Evolutionary conservation across 345 rosid genomes (phyloP).

Genomic region (Cardamine chenopodiifolia): DNA sequence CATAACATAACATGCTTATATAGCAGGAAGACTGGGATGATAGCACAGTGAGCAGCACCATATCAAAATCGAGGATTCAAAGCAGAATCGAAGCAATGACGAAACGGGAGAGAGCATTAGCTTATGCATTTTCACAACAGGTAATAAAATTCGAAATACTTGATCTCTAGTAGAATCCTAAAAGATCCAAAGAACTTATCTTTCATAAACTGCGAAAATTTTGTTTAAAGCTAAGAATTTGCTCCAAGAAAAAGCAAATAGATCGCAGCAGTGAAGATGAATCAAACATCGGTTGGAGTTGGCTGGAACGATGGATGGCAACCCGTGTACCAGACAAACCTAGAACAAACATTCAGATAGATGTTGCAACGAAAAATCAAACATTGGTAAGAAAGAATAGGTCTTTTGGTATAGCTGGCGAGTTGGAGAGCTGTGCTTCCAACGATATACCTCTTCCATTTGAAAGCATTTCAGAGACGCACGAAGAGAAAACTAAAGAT

Average conservation of each 20-base stretch:
- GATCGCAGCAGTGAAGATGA: slow-evolving; percentile 48
- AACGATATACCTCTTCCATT: slow-evolving; percentile 66
- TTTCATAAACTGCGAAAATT: background rate
- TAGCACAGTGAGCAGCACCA: slow-evolving; percentile 79
- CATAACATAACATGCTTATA: slow-evolving; percentile 10
- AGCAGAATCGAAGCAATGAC: slow-evolving; percentile 72
- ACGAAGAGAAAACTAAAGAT: slow-evolving; percentile 34
- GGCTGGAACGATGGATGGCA: slow-evolving; percentile 96
- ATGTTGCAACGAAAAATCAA: slow-evolving; percentile 34
- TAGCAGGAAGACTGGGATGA: slow-evolving; percentile 92
- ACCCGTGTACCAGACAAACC: slow-evolving; percentile 65
- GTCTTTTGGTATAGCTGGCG: slow-evolving; percentile 52
- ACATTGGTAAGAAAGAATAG: slow-evolving; percentile 37
- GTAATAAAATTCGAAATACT: slow-evolving; percentile 36
- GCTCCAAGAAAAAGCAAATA: slow-evolving; percentile 65
- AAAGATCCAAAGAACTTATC: background rate
- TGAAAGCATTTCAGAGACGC: slow-evolving; percentile 44
- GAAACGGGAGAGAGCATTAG: slow-evolving; percentile 82
- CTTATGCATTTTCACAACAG: slow-evolving; percentile 93
- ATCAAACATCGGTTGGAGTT: slow-evolving; percentile 68
- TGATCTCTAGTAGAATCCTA: background rate
- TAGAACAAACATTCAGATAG: slow-evolving; percentile 38
- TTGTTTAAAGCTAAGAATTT: slow-evolving; percentile 57
- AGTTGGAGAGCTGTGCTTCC: slow-evolving; percentile 86
- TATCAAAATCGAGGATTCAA: slow-evolving; percentile 65